Evolutionary conservation across 1,139 yeast genomes (phyloP).

Genomic region (Nakaseomyces bracarensis): DNA sequence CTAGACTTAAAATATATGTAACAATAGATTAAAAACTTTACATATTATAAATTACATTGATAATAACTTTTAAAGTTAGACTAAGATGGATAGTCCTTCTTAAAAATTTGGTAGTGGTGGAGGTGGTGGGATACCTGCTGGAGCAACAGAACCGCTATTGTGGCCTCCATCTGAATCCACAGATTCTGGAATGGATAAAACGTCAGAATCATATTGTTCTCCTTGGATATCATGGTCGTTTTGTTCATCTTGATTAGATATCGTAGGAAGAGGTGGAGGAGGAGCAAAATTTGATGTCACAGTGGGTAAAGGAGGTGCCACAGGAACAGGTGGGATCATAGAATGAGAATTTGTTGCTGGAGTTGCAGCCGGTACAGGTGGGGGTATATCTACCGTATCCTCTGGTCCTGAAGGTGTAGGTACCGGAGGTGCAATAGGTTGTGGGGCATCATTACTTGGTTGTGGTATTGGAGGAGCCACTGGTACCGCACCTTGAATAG

Average conservation of each 20-base stretch:
- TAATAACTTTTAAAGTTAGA: no score
- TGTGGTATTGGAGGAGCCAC: slow-evolving; percentile 21
- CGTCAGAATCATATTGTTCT: slow-evolving; percentile 30
- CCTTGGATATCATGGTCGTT: slow-evolving; percentile 18
- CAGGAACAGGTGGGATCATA: slow-evolving; percentile 18
- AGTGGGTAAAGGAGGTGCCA: slow-evolving; percentile 23
- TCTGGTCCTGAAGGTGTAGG: slow-evolving; percentile 17
- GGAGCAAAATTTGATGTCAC: slow-evolving; percentile 12
- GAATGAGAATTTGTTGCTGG: slow-evolving; percentile 10
- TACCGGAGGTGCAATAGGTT: slow-evolving; percentile 23
- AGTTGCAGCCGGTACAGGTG: slow-evolving; percentile 35
- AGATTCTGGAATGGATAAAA: slow-evolving; percentile 33
- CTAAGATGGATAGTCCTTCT: no score
- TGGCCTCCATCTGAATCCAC: slow-evolving; percentile 24
- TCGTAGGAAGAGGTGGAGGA: slow-evolving; percentile 27
- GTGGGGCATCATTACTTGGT: slow-evolving; percentile 1
- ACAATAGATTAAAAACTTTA: neutral
- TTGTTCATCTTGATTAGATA: slow-evolving; percentile 7
- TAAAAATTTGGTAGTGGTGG: slow-evolving; percentile 24
- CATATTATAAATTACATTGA: neutral
- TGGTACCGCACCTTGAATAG: slow-evolving; percentile 13
- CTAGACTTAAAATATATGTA: neutral
- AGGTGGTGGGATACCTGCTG: slow-evolving; percentile 29
- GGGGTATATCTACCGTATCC: slow-evolving; percentile 10
- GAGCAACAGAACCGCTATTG: slow-evolving; percentile 12